These are phyloP conservation scores for Microsporum audouinii DNA, from an alignment of 2,329 filamentous ascomycete species.

Conservation along the genomic window DNA sequence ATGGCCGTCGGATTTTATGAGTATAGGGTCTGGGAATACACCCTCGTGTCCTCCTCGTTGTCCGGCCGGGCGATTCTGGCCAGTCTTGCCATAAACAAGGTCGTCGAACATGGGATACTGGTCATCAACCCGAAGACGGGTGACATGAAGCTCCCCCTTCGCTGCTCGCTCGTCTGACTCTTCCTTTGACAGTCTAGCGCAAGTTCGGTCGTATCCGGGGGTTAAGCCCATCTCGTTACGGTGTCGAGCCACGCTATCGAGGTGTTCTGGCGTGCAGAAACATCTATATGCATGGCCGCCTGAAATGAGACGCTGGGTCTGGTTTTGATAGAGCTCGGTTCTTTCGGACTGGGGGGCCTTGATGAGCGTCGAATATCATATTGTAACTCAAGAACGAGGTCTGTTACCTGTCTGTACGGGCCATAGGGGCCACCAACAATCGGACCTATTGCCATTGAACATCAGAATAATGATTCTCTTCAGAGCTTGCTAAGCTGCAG, in stretches of 20 bases:
- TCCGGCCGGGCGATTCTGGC: constrained; percentile 35
- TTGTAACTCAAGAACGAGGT: constrained; percentile 7
- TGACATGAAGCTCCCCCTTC: constrained; percentile 58
- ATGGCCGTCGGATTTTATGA: constrained; percentile 82
- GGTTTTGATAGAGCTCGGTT: constrained; percentile 56
- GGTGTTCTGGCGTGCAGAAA: constrained; percentile 67
- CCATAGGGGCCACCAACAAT: constrained; percentile 68
- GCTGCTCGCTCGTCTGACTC: constrained; percentile 62
- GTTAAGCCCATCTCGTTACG: constrained; percentile 48
- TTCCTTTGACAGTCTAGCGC: constrained; percentile 51
- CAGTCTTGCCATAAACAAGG: constrained; percentile 59
- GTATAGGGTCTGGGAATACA: constrained; percentile 65
- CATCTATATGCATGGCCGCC: constrained; percentile 76
- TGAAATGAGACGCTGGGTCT: constrained; percentile 58
- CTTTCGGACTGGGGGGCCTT: constrained; percentile 56
- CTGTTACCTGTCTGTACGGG: constrained; percentile 69
- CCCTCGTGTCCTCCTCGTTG: constrained; percentile 35
- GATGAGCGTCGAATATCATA: background rate
- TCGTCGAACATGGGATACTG: constrained; percentile 58
- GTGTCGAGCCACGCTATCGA: constrained; percentile 55
- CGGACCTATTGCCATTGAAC: constrained; percentile 46
- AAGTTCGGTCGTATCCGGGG: constrained; percentile 60
- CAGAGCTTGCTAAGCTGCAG: background rate
- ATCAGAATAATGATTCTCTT: background rate
- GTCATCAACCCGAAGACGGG: constrained; percentile 60